These are phyloP conservation scores for Lactuca sativa DNA, from an alignment of 129 eudicot genomes.

Conservation along the genomic window DNA sequence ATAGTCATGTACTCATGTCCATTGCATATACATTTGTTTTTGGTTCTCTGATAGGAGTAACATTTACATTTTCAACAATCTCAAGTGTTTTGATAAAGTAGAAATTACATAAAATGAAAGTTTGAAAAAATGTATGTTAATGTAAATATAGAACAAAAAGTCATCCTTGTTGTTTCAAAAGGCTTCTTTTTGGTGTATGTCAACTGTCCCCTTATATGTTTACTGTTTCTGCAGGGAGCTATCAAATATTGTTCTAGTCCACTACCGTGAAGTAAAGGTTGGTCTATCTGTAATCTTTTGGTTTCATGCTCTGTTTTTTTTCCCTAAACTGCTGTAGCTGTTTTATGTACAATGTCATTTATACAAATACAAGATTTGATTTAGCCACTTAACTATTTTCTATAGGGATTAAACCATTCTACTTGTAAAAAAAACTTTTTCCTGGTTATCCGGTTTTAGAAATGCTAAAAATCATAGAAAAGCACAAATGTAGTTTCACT, in stretches of 20 bases:
- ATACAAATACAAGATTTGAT: not conserved
- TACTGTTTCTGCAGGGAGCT: slow-evolving; percentile 68
- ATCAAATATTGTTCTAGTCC: slow-evolving; percentile 90
- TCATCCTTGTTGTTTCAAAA: not conserved
- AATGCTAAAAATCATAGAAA: no score
- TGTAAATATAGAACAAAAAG: not conserved
- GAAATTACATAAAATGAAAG: not conserved
- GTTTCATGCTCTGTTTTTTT: not conserved
- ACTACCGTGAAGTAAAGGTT: slow-evolving; percentile 98
- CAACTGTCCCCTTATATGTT: slow-evolving; percentile 22
- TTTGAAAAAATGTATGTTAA: not conserved
- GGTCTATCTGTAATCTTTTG: slow-evolving; percentile 13
- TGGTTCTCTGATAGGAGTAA: not conserved
- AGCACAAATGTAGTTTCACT: no score
- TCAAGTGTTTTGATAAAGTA: no score
- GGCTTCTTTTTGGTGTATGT: slow-evolving; percentile 1
- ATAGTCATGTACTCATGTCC: not conserved
- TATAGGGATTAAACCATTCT: no score
- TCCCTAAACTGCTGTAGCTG: slow-evolving; percentile 5
- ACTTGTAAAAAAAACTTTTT: no score
- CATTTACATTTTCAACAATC: not conserved
- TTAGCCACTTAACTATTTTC: not conserved
- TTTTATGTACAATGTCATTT: slow-evolving; percentile 5
- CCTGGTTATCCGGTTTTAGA: no score
- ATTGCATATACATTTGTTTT: not conserved